Evolutionary conservation across 2,329 filamentous ascomycete genomes (phyloP).

Genomic region (Monosporascus sp.): DNA sequence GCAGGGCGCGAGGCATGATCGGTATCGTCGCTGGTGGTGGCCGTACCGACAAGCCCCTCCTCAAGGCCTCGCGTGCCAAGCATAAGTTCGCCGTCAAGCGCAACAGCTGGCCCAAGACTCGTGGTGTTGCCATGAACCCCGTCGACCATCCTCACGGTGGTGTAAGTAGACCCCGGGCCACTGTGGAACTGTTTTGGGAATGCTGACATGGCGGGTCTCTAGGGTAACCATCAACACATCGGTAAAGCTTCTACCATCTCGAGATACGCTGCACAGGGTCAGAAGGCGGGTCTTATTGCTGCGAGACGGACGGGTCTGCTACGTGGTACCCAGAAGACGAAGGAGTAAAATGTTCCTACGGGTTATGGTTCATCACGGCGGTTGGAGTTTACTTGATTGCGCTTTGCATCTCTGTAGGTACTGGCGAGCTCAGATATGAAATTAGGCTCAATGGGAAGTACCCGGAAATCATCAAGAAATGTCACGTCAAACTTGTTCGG

Average conservation of each 20-base stretch:
- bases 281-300: conserved; percentile 99
- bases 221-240: conserved; percentile 99
- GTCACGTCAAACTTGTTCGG: no score
- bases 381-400: conserved; percentile 57
- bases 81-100: conserved; percentile 99
- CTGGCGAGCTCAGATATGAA: conserved; percentile 29
- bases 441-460: conserved; percentile 33
- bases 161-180: conserved; percentile 43
- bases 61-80: conserved; percentile 99
- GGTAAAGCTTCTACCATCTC: conserved; percentile 99
- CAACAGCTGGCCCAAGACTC: conserved; percentile 99
- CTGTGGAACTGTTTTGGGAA: conserved; percentile 3
- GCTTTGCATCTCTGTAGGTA: conserved; percentile 56
- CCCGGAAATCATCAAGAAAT: conserved; percentile 21
- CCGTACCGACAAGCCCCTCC: conserved; percentile 98
- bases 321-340: conserved; percentile 99
- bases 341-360: conserved; percentile 65
- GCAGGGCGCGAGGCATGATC: conserved; percentile 92
- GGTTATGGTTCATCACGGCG: conserved; percentile 45
- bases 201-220: conserved; percentile 37
- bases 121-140: conserved; percentile 99
- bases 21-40: conserved; percentile 99
- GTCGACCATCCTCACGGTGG: conserved; percentile 98
- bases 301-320: conserved; percentile 99
- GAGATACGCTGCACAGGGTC: conserved; percentile 93